Evolutionary conservation across 2,329 filamentous ascomycete species (phyloP), one percentile per base, ranked within the genome.

Genomic region (Aspergillus sp.): DNA sequence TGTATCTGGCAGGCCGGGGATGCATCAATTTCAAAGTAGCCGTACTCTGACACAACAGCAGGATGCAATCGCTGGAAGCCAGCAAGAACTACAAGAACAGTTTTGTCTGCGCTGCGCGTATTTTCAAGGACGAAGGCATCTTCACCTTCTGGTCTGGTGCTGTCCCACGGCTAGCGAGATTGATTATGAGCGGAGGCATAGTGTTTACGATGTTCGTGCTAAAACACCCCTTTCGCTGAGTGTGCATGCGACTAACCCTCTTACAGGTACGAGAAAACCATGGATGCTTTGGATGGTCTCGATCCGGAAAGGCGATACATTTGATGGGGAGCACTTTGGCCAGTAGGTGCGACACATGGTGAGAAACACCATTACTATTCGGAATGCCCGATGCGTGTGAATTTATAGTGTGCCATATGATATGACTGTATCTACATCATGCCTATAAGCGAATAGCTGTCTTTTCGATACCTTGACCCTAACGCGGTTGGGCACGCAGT

Each of bases 31-130:
- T 32, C 10, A 12, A 12, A 1, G 10, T 12, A 36, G 32, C 32
- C 32, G 32, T 13, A 36, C 32, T 36, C 58, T 71, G 49, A 72
- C 55, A 48, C 5, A 32, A 52, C 8, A 28, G 54, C 61, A 84
- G 92, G 63, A 99, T 99, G 95, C 95, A 99, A 84, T 96, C 92
- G 67, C 89, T 97, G 63, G 92, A 97, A 76, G 91, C 94, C 36
- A 86, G 85, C 63, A 81, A 79, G 47, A 79, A 89, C 62, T 99
- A 99, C 74, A 92, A 90, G 73, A 97, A 96, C 78, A 95, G 89
- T 69, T 85, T 96, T 66, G 85, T 88, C 51, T 99, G 95, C 76
- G 93, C 90, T 0, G 83, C 85, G 10, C 84, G 89, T 71, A 96
- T 99, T 66, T 90, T 95, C 76, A 91, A 87, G 78, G 88, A 97